These are phyloP conservation scores for Gloeopeniophorella convolvens DNA, from an alignment of 768 basidiomycete species.

Conservation along the genomic window DNA sequence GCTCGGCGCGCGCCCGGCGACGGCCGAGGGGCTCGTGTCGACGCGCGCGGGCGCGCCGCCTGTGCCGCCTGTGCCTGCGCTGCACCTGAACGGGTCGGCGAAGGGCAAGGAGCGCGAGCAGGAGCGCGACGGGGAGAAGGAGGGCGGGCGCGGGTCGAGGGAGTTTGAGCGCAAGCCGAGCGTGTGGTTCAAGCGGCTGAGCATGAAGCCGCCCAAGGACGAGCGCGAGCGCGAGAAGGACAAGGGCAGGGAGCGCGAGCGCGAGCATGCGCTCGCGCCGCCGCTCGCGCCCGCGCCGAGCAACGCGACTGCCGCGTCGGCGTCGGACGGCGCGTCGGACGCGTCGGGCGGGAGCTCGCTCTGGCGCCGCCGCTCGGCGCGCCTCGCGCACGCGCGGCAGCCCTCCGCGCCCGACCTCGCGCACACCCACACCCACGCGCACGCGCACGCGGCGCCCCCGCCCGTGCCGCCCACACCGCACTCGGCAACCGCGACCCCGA, in stretches of 20 bases:
- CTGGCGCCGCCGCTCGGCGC: slow-evolving; percentile 17
- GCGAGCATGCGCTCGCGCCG: not conserved
- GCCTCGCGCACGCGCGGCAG: not conserved
- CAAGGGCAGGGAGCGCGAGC: slow-evolving; percentile 4
- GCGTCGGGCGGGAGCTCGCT: slow-evolving; percentile 9
- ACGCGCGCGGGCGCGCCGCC: slow-evolving; percentile 22
- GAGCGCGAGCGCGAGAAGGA: slow-evolving; percentile 17
- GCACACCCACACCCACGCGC: not conserved
- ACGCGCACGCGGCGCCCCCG: not conserved
- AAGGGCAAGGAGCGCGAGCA: slow-evolving; percentile 27
- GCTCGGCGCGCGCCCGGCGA: not conserved
- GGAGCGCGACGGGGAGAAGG: slow-evolving; percentile 30
- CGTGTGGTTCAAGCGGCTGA: slow-evolving; percentile 52
- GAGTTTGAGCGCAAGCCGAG: slow-evolving; percentile 38
- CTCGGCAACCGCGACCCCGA: not conserved
- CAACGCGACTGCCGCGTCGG: slow-evolving; percentile 5
- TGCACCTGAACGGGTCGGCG: slow-evolving; percentile 23
- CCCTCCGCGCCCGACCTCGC: slow-evolving; percentile 6
- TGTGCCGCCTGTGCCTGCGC: slow-evolving; percentile 27
- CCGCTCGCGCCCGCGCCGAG: not conserved
- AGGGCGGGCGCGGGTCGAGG: slow-evolving; percentile 21
- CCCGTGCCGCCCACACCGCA: not conserved
- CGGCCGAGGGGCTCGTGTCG: slow-evolving; percentile 20
- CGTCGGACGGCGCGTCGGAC: slow-evolving; percentile 15
- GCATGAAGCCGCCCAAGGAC: slow-evolving; percentile 26